Evolutionary conservation across 2,329 filamentous ascomycete species (phyloP).

Genomic region (Leptodontidium sp.): DNA sequence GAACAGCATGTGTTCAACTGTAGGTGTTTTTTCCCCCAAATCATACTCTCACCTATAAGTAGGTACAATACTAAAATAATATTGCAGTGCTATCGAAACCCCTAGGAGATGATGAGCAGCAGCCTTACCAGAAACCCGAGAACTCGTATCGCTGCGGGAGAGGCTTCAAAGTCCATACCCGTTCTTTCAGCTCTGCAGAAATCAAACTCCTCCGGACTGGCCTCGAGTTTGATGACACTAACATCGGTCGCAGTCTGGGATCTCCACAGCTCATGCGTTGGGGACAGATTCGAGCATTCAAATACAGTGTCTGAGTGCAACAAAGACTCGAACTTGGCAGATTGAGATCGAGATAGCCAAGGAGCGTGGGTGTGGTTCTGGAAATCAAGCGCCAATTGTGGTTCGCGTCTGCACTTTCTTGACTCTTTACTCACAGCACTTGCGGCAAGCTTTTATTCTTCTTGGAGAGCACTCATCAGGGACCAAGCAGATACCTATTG

Average conservation of each 20-base stretch:
- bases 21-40: not conserved
- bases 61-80: not conserved
- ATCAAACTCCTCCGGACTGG: not conserved
- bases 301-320: not conserved
- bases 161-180: not conserved
- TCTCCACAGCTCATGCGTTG: not conserved
- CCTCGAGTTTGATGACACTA: slow-evolving; percentile 2
- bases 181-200: not conserved
- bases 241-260: not conserved
- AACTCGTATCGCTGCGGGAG: not conserved
- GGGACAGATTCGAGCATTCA: not conserved
- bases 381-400: too few relatives aligned
- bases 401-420: too few relatives aligned
- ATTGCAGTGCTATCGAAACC: not conserved
- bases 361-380: too few relatives aligned
- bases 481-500: too few relatives aligned
- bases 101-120: not conserved
- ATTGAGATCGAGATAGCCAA: too few relatives aligned
- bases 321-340: too few relatives aligned
- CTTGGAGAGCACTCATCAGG: too few relatives aligned
- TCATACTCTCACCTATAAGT: not conserved
- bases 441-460: too few relatives aligned
- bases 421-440: too few relatives aligned
- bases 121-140: not conserved
- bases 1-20: slow-evolving; percentile 13